Base-by-base conservation (phyloP, 192 early-diverging fungal genomes). In the Helicostylum pulchrum region DNA sequence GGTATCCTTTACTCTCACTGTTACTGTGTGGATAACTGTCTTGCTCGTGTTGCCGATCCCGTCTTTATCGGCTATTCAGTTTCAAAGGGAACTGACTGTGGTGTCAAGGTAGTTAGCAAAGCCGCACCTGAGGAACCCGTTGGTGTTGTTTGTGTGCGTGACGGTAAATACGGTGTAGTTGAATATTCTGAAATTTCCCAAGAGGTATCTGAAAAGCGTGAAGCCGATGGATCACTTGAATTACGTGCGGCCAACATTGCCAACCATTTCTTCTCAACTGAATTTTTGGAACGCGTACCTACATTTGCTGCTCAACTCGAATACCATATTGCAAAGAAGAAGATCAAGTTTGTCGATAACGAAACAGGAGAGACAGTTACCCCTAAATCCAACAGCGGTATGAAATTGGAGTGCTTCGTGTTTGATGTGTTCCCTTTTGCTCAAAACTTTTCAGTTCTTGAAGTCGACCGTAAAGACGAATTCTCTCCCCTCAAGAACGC, bases 401-500 rank as follows among this genome's bases (percentile, higher is more conserved):
- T 99, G 86, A 99, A 99, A 80, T 85, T 99, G 12, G 97, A 99
- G 81, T 84, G 94, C 68, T 99, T 99, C 78, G 95, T 99, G 47
- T 99, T 99, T 88, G 97, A 99, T 75, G 95, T 99, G 10, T 94
- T 99, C 77, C 95, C 97, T 23, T 94, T 87, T 67, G 88, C 90
- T 26, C 75, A 96, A 61, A 66, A 78, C 44, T 83, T 99, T 82
- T 93, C 95, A 31, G 94, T 98, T 36, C 83, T 99, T 46, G 95
- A 99, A 72, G 88, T 90, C 43, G 87, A 90, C 53, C 90, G 97
- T 54, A 84, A 83, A 36, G 97, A 99, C 56, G 95, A 99, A 80
- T 99, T 99, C 69, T 93, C 92, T 17, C 97, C 97, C 17, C 77
- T 99, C 53, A 99, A 99, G 86, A 99, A 99, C 70, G 95, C 93